Evolutionary conservation across 129 eudicot species (phyloP).

Genomic region (Lactuca saligna): DNA sequence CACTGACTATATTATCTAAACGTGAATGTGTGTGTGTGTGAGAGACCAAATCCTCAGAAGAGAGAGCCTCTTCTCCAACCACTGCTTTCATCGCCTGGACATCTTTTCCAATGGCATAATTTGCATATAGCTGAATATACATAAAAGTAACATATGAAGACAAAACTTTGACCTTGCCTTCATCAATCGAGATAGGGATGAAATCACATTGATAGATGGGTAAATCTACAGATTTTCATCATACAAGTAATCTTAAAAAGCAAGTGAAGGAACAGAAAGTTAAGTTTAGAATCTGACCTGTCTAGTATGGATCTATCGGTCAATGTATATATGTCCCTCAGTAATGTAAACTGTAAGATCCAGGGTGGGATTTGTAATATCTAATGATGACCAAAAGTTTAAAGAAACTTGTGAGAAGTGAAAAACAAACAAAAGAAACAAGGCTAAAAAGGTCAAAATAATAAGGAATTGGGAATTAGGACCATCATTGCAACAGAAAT

Average conservation of each 20-base stretch:
- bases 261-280: not conserved
- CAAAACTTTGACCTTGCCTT: constrained; percentile 50
- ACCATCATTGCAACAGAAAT: constrained; percentile 99
- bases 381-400: constrained; percentile 35
- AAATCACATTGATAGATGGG: constrained; percentile 96
- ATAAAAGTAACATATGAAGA: not conserved
- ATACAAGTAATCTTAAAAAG: constrained; percentile 6
- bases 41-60: constrained; percentile 93
- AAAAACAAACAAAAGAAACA: not conserved
- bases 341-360: constrained; percentile 99
- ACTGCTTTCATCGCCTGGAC: constrained; percentile 99
- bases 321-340: constrained; percentile 96
- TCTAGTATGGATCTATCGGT: constrained; percentile 89
- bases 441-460: not conserved
- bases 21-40: not conserved
- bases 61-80: constrained; percentile 98
- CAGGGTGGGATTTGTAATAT: constrained; percentile 98
- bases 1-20: not conserved
- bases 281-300: constrained; percentile 42
- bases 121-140: constrained; percentile 72
- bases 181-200: constrained; percentile 94
- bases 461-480: too few relatives aligned
- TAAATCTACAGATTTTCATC: constrained; percentile 57
- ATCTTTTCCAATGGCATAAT: constrained; percentile 99
- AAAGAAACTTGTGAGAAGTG: not conserved